phyloP scores from a whole-genome alignment of 192 early-diverging fungal species.

The Dissophora globulifera region DNA sequence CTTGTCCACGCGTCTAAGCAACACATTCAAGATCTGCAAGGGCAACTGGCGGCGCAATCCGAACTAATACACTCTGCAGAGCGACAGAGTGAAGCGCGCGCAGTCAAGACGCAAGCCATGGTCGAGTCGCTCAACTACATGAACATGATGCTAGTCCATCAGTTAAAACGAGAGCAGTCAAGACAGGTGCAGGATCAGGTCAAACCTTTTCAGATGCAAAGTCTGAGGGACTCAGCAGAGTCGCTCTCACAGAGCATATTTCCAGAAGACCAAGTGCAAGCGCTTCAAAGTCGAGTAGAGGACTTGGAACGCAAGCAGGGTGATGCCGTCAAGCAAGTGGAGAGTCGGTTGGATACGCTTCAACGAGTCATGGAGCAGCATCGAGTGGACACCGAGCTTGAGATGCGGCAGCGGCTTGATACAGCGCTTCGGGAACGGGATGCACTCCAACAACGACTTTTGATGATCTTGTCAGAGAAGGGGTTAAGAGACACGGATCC shows the following conservation, averaged over 20 bases:
- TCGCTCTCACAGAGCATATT: too few species aligned
- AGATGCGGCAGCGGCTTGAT: background rate
- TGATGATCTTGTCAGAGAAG: slow-evolving; percentile 14
- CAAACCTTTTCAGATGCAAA: slow-evolving; percentile 21
- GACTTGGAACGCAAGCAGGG: too few species aligned
- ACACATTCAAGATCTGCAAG: slow-evolving; percentile 18
- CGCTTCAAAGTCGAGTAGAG: too few species aligned
- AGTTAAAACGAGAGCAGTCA: slow-evolving; percentile 30
- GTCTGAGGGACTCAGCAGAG: background rate
- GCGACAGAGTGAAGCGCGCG: slow-evolving; percentile 19
- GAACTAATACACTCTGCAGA: slow-evolving; percentile 18
- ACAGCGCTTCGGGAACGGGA: background rate
- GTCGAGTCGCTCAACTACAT: slow-evolving; percentile 53
- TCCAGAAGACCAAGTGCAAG: too few species aligned
- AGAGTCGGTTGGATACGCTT: background rate
- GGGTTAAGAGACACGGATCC: slow-evolving; percentile 6
- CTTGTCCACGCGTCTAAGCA: too few species aligned
- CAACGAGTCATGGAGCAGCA: too few species aligned
- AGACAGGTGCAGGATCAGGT: slow-evolving; percentile 47
- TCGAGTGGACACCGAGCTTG: too few species aligned
- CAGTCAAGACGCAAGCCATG: slow-evolving; percentile 19
- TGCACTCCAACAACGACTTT: slow-evolving; percentile 5
- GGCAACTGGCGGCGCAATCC: slow-evolving; percentile 16
- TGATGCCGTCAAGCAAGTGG: too few species aligned
- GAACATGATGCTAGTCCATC: slow-evolving; percentile 47